Conservation (phyloP, 2,329 filamentous ascomycete genomes). For the Exserohilum rostratum region DNA sequence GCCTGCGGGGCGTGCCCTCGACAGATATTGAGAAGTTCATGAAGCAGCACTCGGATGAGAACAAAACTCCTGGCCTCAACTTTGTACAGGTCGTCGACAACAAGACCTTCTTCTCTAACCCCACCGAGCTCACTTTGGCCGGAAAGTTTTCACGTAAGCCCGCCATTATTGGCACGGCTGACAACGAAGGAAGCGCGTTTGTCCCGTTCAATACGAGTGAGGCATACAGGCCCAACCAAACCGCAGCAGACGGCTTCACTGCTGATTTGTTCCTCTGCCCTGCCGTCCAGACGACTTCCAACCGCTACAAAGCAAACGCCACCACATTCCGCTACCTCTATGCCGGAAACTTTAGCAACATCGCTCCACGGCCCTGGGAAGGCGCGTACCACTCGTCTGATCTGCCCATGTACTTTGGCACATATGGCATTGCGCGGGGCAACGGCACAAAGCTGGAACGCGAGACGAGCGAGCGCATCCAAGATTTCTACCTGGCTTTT, state of each 20-base stretch:
- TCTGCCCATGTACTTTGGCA: slow-evolving; percentile 46
- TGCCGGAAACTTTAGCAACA: slow-evolving; percentile 46
- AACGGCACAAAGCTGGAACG: slow-evolving; percentile 38
- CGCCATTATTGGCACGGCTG: slow-evolving; percentile 46
- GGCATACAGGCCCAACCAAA: slow-evolving; percentile 34
- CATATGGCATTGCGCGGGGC: slow-evolving; percentile 35
- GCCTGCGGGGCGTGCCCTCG: slow-evolving; percentile 43
- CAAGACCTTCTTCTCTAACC: slow-evolving; percentile 44
- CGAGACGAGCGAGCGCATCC: slow-evolving; percentile 43
- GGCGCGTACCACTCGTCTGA: slow-evolving; percentile 48
- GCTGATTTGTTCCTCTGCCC: slow-evolving; percentile 41
- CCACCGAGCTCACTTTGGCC: slow-evolving; percentile 37
- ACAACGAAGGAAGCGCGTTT: slow-evolving; percentile 45
- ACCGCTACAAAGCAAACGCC: slow-evolving; percentile 30
- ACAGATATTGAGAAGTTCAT: slow-evolving; percentile 42
- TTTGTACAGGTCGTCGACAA: slow-evolving; percentile 42
- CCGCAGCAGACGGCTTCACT: slow-evolving; percentile 27
- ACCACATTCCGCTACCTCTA: slow-evolving; percentile 49
- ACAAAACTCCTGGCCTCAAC: slow-evolving; percentile 29
- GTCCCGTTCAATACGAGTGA: slow-evolving; percentile 30
- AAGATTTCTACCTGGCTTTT: slow-evolving; percentile 48
- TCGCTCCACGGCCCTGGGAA: slow-evolving; percentile 42
- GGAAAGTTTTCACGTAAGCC: slow-evolving; percentile 39
- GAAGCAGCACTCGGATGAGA: slow-evolving; percentile 35
- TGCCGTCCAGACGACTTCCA: slow-evolving; percentile 31